Evolutionary conservation across 208 protist species (phyloP).

Genomic region (Naegleria lovaniensis): DNA sequence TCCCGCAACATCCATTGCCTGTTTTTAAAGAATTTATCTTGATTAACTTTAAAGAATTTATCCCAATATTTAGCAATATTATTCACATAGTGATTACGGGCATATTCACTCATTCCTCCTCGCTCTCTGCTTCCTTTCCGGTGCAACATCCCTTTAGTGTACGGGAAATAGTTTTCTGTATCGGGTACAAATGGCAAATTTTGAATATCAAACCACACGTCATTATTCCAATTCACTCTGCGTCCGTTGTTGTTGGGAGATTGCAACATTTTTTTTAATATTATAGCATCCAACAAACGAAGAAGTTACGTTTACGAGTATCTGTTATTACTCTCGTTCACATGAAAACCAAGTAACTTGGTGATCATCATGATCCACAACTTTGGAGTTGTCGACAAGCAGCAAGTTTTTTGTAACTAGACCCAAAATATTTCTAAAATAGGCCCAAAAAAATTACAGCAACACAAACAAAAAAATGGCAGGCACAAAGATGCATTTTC

Average conservation of each 20-base stretch:
- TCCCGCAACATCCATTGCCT: not conserved
- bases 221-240: not conserved
- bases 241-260: not conserved
- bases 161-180: not conserved
- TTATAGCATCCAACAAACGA: too few relatives aligned
- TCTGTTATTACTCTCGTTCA: too few relatives aligned
- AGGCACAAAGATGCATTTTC: not conserved
- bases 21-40: conserved; percentile 18
- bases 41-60: not conserved
- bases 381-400: too few relatives aligned
- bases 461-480: not conserved
- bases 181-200: not conserved
- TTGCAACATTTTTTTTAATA: too few relatives aligned
- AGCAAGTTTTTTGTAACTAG: not conserved
- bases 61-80: conserved; percentile 9
- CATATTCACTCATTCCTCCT: not conserved
- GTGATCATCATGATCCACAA: not conserved
- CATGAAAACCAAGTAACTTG: too few relatives aligned
- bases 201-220: not conserved
- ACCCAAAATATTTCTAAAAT: not conserved
- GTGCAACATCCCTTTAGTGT: not conserved
- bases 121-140: not conserved
- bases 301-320: too few relatives aligned
- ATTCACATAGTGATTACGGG: not conserved
- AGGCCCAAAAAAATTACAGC: not conserved